A percentile compares a stretch with the other conserved stretches of the same genome.
These are phyloP conservation scores for Bruguiera gymnorhiza DNA, from an alignment of 345 rosid genomes.

Conservation along the genomic window DNA sequence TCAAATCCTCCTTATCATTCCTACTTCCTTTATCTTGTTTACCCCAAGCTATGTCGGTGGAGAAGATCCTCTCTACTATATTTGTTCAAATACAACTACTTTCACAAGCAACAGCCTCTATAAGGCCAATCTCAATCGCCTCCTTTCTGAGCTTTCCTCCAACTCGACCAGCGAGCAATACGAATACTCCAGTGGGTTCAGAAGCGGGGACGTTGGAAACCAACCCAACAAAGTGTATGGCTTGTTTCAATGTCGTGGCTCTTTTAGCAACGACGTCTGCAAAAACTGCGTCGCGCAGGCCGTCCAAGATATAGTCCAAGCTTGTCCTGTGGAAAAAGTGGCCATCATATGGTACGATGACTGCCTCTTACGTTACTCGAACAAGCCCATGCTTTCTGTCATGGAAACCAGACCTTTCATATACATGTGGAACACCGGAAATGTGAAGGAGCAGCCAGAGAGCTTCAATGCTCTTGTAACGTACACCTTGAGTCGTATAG, in stretches of 20 bases:
- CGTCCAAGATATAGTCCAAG: background rate
- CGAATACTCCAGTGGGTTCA: background rate
- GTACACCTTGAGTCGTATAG: constrained; percentile 9
- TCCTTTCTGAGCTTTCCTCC: constrained; percentile 12
- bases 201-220: background rate
- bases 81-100: too few species aligned
- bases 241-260: constrained; percentile 13
- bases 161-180: background rate
- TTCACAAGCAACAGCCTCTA: too few species aligned
- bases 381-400: constrained; percentile 5
- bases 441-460: background rate
- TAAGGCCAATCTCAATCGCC: constrained; percentile 3
- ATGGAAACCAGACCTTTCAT: background rate
- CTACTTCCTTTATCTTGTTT: too few species aligned
- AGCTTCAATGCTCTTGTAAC: background rate
- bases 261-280: background rate
- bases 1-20: too few species aligned
- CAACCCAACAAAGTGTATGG: constrained; percentile 15
- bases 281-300: constrained; percentile 15
- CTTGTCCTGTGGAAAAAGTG: constrained; percentile 18
- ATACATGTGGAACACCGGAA: background rate
- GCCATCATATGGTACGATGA: constrained; percentile 37
- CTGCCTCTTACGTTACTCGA: constrained; percentile 35
- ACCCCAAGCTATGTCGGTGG: too few species aligned
- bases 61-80: too few species aligned